Evolutionary conservation across 768 basidiomycete species (phyloP), one percentile per base, ranked within the genome.

Genomic region (Suillus paluster): DNA sequence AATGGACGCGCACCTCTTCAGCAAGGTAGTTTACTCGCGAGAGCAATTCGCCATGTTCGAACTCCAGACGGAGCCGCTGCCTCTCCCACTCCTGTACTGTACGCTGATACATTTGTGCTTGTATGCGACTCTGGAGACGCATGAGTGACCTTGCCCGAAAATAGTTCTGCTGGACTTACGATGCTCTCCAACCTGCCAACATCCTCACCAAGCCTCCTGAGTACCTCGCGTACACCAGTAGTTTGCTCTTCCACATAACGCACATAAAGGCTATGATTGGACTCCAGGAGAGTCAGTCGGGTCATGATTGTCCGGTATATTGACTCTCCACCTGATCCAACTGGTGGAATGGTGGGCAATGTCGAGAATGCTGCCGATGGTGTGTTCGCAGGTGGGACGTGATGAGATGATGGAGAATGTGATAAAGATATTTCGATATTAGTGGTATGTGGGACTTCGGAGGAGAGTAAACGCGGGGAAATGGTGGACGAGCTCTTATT

Each of bases 241-340:
- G 88, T 91, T 69, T 99, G 97, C 70, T 96, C 94, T 67, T 95
- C 95, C 14, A 97, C 88, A 71, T 97, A 99, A 19, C 87, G 76
- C 23, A 88, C 84, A 48, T 93, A 90, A 4, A 98, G 80, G 0
- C 93, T 93, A 53, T 95, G 91, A 67, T 96, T 97, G 10, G 84
- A 84, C 74, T 99, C 96, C 15, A 99, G 83, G 7, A 86, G 85
- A 3, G 86, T 85, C 12, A 99, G 82, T 8, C 95, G 89, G 67
- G 97, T 97, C 87, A 96, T 96, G 67, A 99, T 99, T 14, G 90
- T 93, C 9, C 95, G 90, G 69, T 97, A 99, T 66, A 99, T 95
- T 2, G 94, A 96, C 73, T 99, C 97, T 25, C 92, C 93, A 14
- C 67, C 54, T 60, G 72, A 65, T 12, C 49, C 57, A 17, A 55